Conservation (phyloP, 768 basidiomycete species). For the Pleurotus ostreatus region DNA sequence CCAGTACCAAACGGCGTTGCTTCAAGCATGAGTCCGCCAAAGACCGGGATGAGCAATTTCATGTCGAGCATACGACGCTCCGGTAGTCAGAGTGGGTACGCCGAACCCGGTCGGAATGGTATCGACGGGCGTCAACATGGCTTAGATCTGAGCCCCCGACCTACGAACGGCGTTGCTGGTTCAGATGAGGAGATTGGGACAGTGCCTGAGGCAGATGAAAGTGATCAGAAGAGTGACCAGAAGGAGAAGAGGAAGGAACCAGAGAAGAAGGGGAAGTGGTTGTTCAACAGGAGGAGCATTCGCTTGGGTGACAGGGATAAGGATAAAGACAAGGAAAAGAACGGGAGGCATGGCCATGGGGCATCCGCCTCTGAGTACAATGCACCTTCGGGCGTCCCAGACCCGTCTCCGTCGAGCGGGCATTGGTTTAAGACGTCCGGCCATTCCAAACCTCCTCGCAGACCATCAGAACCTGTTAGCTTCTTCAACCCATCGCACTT, state of each 20-base stretch:
- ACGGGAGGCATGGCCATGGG: neutral
- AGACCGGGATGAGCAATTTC: neutral
- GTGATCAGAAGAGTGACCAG: constrained; percentile 29
- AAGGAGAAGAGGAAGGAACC: constrained; percentile 38
- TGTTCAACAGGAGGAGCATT: constrained; percentile 48
- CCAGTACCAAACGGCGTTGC: neutral
- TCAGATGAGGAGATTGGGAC: constrained; percentile 7
- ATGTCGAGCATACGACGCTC: neutral
- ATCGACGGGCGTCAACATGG: constrained; percentile 7
- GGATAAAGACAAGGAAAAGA: constrained; percentile 1
- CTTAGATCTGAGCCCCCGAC: neutral
- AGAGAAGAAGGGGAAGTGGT: constrained; percentile 47
- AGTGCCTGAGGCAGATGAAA: constrained; percentile 22
- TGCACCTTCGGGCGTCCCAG: neutral
- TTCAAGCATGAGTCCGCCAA: neutral
- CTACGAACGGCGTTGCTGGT: constrained; percentile 16
- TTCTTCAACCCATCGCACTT: constrained; percentile 7
- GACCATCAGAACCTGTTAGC: constrained; percentile 19
- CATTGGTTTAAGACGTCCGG: constrained; percentile 24
- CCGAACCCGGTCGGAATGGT: neutral
- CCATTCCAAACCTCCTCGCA: constrained; percentile 10
- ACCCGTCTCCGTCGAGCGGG: constrained; percentile 6
- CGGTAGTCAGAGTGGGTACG: neutral
- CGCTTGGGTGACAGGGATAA: constrained; percentile 19
- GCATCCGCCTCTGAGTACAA: neutral